Base-by-base conservation (phyloP, 1,139 yeast genomes). In the Meyerozyma carpophila region DNA sequence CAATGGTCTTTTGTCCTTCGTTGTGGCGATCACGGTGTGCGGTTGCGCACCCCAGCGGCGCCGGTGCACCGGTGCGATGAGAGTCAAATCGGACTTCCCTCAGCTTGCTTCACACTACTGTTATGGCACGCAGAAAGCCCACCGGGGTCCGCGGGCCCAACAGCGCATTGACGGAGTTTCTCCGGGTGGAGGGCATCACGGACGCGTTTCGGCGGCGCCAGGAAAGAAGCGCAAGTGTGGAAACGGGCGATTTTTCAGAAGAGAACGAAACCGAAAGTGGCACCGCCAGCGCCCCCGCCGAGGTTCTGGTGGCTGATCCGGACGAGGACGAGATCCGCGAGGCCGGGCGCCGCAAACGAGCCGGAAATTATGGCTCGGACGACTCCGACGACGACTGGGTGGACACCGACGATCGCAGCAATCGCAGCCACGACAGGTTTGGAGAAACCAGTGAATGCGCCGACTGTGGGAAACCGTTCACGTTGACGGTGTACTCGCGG, bases 151-250 rank as follows among this genome's bases (percentile, higher is more conserved):
- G 81, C 47, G 93, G 93, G 0, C 93, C 94, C 7, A 84, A 83
- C 65, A 81, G 88, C 51, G 94, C 94, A 0, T 68, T 85, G 51
- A 84, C 93, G 0, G 89, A 82, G 58, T 85, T 85, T 56, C 69
- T 85, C 47, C 68, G 84, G 41, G 64, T 85, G 45, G 96, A 90
- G 61, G 97, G 97, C 36, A 91, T 91, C 63, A 86, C 97, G 0
- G 89, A 81, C 49, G 82, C 82, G 39, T 89, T 91, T 57, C 73
- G 91, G 52, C 66, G 75, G 43, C 69, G 95, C 52, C 79, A 84
- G 58, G 58, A 53, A 34, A 47, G 50, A 20, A 47, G 39, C 21
- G 39, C 37, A 18, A 26, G 26, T 13, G 47, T 53, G 28, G 60
- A 52, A 39, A 60, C 51, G 37, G 45, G 50, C 37, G 51, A 40